These are phyloP conservation scores for Ochetophila trinervis DNA, from an alignment of 306 rosid genomes.

Conservation along the genomic window DNA sequence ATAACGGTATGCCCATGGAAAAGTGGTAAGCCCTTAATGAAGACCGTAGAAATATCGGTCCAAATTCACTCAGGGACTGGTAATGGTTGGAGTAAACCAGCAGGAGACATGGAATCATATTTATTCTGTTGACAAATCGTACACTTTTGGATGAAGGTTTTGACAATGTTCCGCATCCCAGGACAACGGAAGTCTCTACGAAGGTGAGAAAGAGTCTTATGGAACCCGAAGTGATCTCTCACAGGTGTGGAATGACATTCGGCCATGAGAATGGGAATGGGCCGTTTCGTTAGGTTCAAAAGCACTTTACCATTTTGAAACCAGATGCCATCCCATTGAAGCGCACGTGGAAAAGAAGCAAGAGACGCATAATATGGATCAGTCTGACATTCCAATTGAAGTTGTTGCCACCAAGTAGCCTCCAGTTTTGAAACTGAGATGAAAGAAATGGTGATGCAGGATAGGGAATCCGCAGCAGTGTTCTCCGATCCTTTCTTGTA, in stretches of 20 bases:
- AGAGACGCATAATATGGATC: no score
- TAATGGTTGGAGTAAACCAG: background rate
- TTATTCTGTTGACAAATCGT: no score
- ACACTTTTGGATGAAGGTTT: no score
- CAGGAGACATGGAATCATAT: background rate
- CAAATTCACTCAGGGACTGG: background rate
- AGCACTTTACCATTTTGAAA: background rate
- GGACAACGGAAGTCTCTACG: no score
- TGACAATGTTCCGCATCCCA: no score
- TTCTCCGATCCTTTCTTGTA: background rate
- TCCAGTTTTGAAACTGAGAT: no score
- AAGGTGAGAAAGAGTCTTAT: no score
- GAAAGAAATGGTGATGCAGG: no score
- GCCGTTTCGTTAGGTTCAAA: background rate
- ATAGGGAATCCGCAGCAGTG: background rate
- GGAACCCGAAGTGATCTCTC: background rate
- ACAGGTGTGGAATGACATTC: background rate
- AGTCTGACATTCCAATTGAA: no score
- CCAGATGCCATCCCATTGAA: background rate
- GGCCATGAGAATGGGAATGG: background rate
- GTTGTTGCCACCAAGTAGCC: no score
- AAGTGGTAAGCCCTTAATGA: background rate
- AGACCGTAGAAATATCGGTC: no score
- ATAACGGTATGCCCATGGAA: background rate
- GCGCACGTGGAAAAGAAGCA: no score